Evolutionary conservation across 345 rosid genomes (phyloP).

Genomic region (Melaleuca alternifolia): DNA sequence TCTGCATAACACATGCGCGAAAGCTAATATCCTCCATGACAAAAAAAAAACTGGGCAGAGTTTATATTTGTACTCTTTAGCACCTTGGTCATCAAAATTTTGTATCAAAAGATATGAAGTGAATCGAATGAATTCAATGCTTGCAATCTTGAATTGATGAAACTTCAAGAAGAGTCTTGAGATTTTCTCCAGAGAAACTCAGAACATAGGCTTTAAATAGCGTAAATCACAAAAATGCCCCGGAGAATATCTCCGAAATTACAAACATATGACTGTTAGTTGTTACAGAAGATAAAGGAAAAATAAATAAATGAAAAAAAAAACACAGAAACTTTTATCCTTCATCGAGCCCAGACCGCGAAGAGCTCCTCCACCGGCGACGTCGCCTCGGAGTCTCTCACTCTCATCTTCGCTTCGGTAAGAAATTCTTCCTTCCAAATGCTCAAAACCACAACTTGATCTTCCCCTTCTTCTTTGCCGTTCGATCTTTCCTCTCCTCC

Average conservation of each 20-base stretch:
- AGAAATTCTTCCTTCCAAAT: background rate
- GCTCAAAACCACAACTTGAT: background rate
- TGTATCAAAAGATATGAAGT: background rate
- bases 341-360: background rate
- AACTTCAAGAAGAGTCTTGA: background rate
- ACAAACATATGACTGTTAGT: background rate
- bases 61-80: too few relatives aligned
- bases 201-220: background rate
- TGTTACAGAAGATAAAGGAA: background rate
- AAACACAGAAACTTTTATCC: background rate
- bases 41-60: too few relatives aligned
- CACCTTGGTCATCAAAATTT: too few relatives aligned
- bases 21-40: too few relatives aligned
- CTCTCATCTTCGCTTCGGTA: background rate
- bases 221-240: background rate
- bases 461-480: background rate
- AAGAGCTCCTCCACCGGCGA: background rate
- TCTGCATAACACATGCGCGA: too few relatives aligned
- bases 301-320: fast-evolving
- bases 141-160: background rate
- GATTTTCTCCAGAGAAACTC: background rate
- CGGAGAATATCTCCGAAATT: background rate
- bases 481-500: background rate
- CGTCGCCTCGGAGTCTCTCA: background rate
- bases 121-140: background rate